Conservation (phyloP, 2,329 filamentous ascomycete species). For the Venturia nashicola region DNA sequence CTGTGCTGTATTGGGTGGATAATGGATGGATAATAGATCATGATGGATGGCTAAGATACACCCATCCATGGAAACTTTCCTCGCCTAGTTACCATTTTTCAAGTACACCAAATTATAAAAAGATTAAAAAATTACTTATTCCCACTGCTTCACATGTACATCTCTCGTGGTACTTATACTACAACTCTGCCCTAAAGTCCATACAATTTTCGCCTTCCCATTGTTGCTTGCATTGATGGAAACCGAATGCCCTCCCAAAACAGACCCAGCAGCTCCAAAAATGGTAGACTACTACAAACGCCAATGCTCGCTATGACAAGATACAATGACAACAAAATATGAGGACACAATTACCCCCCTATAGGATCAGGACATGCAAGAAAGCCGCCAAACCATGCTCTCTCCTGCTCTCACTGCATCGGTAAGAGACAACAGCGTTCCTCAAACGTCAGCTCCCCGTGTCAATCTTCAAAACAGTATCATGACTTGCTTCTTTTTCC, state of each 20-base stretch:
- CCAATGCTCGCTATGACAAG: background rate
- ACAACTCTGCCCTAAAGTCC: background rate
- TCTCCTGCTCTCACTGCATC: background rate
- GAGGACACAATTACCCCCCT: background rate
- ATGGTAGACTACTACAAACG: background rate
- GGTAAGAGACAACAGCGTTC: background rate
- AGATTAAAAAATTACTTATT: too few species aligned
- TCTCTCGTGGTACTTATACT: background rate
- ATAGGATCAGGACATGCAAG: background rate
- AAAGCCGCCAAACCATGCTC: background rate
- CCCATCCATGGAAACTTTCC: too few species aligned
- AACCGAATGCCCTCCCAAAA: background rate
- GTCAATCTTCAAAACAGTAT: constrained; percentile 2
- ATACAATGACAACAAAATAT: background rate
- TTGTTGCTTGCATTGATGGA: background rate
- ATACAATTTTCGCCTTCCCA: background rate
- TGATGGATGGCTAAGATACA: too few species aligned
- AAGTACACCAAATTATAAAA: too few species aligned
- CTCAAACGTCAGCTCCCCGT: background rate
- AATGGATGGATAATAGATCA: too few species aligned
- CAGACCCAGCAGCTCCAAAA: background rate
- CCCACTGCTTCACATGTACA: too few species aligned
- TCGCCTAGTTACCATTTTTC: too few species aligned
- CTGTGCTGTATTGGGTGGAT: too few species aligned
- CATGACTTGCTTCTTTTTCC: background rate